A percentile compares a stretch with the other conserved stretches of the same genome.
Conservation (phyloP, 2,329 filamentous ascomycete species). For the Fusarium oxysporum region DNA sequence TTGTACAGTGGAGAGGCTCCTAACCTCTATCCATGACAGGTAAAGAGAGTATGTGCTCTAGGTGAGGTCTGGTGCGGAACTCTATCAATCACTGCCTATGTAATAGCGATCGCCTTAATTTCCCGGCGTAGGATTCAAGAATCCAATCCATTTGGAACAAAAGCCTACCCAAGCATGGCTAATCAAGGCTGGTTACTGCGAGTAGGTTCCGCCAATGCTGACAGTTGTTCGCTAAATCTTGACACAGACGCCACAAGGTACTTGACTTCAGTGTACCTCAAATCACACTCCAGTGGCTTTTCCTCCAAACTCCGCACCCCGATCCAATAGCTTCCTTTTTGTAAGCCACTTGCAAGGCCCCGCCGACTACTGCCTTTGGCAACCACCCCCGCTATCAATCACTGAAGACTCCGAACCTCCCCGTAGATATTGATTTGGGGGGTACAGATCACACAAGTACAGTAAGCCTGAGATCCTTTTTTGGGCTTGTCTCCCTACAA, state of each 20-base stretch:
- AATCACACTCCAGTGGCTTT: neutral
- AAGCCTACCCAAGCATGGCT: neutral
- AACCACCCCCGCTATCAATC: slow-evolving; percentile 16
- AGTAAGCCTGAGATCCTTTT: slow-evolving; percentile 28
- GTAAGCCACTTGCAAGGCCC: neutral
- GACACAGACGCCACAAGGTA: slow-evolving; percentile 23
- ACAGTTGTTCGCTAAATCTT: slow-evolving; percentile 39
- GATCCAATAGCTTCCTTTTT: neutral
- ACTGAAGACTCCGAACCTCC: slow-evolving; percentile 22
- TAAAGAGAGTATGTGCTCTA: neutral
- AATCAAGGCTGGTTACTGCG: neutral
- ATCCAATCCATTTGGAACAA: neutral
- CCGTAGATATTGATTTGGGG: slow-evolving; percentile 12
- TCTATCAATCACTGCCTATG: neutral
- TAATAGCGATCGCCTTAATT: slow-evolving; percentile 14
- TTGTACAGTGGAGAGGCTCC: neutral
- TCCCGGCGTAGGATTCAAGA: neutral
- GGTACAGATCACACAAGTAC: slow-evolving; percentile 21
- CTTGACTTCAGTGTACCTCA: slow-evolving; percentile 14
- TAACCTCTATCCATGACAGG: neutral
- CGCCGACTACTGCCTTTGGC: neutral
- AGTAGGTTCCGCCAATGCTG: slow-evolving; percentile 35
- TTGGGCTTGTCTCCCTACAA: slow-evolving; percentile 18
- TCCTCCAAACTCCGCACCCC: neutral
- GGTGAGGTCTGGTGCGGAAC: neutral